These are phyloP conservation scores for Blattamonas nauphoetae DNA, from an alignment of 78 protist genomes.

Conservation along the genomic window DNA sequence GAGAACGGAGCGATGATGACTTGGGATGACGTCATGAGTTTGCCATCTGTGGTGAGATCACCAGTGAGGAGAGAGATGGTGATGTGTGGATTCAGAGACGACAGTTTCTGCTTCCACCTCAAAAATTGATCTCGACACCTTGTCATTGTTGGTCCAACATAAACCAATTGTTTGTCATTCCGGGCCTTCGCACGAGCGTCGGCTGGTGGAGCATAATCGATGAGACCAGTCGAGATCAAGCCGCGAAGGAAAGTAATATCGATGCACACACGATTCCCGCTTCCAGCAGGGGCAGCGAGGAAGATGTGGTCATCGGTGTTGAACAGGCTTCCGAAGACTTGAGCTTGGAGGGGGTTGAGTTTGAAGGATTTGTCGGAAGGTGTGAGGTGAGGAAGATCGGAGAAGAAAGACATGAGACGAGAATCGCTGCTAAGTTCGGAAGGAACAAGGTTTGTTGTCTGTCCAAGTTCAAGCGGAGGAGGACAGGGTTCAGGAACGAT, in stretches of 20 bases:
- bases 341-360: constrained; percentile 89
- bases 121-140: not conserved
- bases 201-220: not conserved
- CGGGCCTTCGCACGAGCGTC: not conserved
- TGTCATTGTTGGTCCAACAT: not conserved
- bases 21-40: not conserved
- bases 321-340: constrained; percentile 65
- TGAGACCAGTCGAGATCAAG: constrained; percentile 10
- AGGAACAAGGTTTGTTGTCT: not conserved
- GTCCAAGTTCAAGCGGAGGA: constrained; percentile 66
- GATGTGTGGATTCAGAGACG: not conserved
- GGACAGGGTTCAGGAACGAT: constrained; percentile 74
- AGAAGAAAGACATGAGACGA: no score
- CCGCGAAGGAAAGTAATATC: constrained; percentile 79
- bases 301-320: constrained; percentile 57
- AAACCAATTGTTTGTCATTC: no score
- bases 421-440: no score
- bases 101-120: not conserved
- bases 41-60: not conserved
- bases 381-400: no score
- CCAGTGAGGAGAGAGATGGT: not conserved
- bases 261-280: constrained; percentile 89
- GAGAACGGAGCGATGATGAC: constrained; percentile 62
- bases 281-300: constrained; percentile 85
- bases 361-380: no score